phyloP scores from a whole-genome alignment of 1,284 basidiomycete genomes.

The Naganishia albida region DNA sequence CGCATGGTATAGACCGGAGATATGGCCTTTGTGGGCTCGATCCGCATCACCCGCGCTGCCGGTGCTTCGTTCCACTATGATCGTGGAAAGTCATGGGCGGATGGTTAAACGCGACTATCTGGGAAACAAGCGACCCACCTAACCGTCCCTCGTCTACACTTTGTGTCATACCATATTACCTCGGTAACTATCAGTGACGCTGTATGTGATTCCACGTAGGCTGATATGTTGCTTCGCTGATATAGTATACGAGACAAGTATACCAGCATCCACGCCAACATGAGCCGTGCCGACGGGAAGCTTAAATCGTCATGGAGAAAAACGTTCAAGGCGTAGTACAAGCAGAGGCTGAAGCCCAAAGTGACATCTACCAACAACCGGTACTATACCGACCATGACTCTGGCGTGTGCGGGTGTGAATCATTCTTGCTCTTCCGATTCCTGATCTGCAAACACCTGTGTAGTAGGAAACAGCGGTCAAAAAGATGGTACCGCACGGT shows the following conservation, averaged over 20 bases:
- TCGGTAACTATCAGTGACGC: neutral
- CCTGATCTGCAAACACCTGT: neutral
- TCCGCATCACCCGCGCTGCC: neutral
- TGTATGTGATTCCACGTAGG: neutral
- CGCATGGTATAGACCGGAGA: neutral
- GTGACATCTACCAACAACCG: neutral
- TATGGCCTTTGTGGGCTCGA: neutral
- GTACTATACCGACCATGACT: neutral
- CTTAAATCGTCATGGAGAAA: neutral
- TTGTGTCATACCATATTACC: neutral
- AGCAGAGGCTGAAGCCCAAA: neutral
- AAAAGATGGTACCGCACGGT: neutral
- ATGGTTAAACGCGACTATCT: neutral
- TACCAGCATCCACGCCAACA: neutral
- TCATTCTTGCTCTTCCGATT: neutral
- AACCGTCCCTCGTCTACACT: neutral
- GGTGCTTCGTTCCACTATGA: neutral
- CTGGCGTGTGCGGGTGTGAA: neutral
- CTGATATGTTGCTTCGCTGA: neutral
- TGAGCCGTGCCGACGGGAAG: neutral
- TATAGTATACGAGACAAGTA: neutral
- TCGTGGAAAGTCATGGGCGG: conserved; percentile 8
- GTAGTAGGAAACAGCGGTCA: neutral
- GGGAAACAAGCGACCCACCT: neutral
- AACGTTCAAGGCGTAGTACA: neutral